These are phyloP conservation scores for Aspergillus leporis DNA, from an alignment of 495 filamentous ascomycete genomes.

Conservation along the genomic window DNA sequence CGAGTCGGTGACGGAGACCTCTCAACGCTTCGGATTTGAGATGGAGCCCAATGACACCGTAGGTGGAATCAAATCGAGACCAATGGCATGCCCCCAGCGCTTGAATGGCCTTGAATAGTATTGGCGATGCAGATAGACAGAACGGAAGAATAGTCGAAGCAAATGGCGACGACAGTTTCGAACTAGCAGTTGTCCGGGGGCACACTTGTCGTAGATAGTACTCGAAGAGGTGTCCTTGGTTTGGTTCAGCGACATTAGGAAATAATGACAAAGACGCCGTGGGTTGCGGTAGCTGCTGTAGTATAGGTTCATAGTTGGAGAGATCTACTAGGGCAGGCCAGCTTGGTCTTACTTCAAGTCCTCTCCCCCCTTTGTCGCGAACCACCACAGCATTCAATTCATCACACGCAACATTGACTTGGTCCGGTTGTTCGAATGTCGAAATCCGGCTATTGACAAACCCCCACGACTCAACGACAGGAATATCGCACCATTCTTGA, in stretches of 20 bases:
- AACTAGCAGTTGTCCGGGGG: slow-evolving; percentile 42
- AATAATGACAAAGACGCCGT: slow-evolving; percentile 28
- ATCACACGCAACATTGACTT: slow-evolving; percentile 32
- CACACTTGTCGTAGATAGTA: slow-evolving; percentile 48
- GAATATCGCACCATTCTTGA: slow-evolving; percentile 34
- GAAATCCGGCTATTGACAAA: slow-evolving; percentile 41
- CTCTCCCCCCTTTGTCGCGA: neutral
- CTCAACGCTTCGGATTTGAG: slow-evolving; percentile 38
- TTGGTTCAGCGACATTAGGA: slow-evolving; percentile 27
- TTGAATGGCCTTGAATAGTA: slow-evolving; percentile 40
- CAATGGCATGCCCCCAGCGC: slow-evolving; percentile 42
- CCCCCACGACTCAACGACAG: slow-evolving; percentile 33
- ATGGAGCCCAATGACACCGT: slow-evolving; percentile 35
- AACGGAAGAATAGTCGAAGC: slow-evolving; percentile 44
- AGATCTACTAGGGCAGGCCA: neutral
- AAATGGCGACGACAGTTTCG: slow-evolving; percentile 39
- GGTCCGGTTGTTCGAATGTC: slow-evolving; percentile 32
- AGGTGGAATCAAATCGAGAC: slow-evolving; percentile 32
- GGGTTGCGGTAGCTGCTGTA: slow-evolving; percentile 13
- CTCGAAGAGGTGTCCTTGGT: slow-evolving; percentile 37
- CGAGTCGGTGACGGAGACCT: slow-evolving; percentile 39
- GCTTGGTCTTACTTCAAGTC: neutral
- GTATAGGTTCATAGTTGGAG: neutral
- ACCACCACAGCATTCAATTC: slow-evolving; percentile 26
- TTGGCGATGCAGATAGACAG: slow-evolving; percentile 38